phyloP scores from a whole-genome alignment of 257 asterid species.

The Forsythia suspensa region DNA sequence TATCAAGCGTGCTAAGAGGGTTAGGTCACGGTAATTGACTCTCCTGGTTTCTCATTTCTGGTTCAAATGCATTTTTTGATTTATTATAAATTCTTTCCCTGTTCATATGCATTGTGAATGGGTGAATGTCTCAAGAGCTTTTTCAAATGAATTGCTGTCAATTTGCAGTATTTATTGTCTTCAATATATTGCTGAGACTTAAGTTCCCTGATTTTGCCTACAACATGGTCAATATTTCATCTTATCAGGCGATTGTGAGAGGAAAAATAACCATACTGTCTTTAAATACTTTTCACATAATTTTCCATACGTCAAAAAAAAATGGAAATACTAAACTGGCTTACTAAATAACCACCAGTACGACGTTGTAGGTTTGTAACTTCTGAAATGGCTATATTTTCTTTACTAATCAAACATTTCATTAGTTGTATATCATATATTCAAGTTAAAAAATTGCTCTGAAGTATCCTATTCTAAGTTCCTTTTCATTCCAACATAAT shows the following conservation, averaged over 20 bases:
- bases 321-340: no score
- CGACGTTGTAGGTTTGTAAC: not conserved
- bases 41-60: not conserved
- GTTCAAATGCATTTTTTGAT: not conserved
- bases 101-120: no score
- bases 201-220: no score
- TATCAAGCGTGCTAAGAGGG: conserved; percentile 1
- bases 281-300: not conserved
- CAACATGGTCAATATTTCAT: no score
- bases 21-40: conserved; percentile 5
- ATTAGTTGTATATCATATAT: not conserved
- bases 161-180: not conserved
- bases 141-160: not conserved
- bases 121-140: not conserved
- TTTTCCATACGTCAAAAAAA: no score
- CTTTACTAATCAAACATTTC: not conserved
- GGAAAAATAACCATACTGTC: no score
- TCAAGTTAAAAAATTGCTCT: not conserved
- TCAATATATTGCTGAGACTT: not conserved
- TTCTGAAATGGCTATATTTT: not conserved
- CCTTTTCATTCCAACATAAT: not conserved
- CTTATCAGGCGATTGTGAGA: no score
- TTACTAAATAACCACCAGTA: not conserved
- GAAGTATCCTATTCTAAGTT: not conserved
- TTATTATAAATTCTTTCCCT: no score